A percentile compares a stretch with the other conserved stretches of the same genome.
phyloP scores from a whole-genome alignment of 805 yeast genomes.

The Gaillardinia entomophila region DNA sequence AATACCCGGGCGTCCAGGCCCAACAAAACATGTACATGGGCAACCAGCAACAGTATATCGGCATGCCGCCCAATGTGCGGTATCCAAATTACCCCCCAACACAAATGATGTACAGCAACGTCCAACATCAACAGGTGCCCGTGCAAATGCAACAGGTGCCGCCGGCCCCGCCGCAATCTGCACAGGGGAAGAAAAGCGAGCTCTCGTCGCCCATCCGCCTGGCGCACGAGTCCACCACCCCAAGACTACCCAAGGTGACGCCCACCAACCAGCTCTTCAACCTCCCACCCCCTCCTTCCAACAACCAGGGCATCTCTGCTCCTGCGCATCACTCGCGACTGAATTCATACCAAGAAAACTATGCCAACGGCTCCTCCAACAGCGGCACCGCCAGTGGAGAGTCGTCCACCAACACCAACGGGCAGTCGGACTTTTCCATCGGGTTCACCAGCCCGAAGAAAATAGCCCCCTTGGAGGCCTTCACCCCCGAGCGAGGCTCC shows the following conservation, averaged over 20 bases:
- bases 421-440: constrained; percentile 28
- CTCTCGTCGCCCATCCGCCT: constrained; percentile 33
- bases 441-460: constrained; percentile 40
- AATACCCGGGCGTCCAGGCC: constrained; percentile 9
- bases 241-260: constrained; percentile 26
- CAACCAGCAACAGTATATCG: background rate
- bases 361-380: constrained; percentile 1
- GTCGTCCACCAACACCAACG: constrained; percentile 17
- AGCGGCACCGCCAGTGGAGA: constrained; percentile 4
- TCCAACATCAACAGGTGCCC: constrained; percentile 5
- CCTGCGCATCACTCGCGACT: constrained; percentile 22
- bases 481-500: constrained; percentile 40
- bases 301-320: constrained; percentile 10
- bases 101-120: background rate
- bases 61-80: background rate
- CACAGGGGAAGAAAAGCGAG: constrained; percentile 32
- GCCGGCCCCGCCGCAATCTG: constrained; percentile 4
- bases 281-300: constrained; percentile 26
- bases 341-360: constrained; percentile 17
- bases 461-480: constrained; percentile 36
- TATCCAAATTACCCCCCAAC: background rate
- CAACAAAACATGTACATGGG: constrained; percentile 11
- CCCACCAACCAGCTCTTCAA: constrained; percentile 19
- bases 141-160: constrained; percentile 4
- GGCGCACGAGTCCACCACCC: constrained; percentile 15